These are phyloP conservation scores for Yarrowia osloensis DNA, from an alignment of 805 yeast species.

Conservation along the genomic window DNA sequence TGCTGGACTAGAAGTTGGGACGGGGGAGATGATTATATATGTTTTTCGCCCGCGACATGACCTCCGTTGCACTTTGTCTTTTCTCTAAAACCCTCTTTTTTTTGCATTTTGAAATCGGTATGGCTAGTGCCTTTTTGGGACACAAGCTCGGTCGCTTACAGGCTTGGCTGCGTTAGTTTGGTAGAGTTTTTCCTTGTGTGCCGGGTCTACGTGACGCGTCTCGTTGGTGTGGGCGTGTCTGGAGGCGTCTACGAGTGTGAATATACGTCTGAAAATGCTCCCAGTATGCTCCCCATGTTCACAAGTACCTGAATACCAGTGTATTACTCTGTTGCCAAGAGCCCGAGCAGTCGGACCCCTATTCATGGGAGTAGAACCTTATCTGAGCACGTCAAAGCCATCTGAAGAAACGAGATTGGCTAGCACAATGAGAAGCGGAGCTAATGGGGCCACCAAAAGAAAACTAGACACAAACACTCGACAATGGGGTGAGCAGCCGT, in stretches of 20 bases:
- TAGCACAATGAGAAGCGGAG: background rate
- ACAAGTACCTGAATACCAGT: background rate
- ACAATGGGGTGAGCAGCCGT: background rate
- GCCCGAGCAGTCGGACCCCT: background rate
- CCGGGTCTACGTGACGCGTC: constrained; percentile 1
- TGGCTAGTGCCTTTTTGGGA: constrained; percentile 22
- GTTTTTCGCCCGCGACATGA: background rate
- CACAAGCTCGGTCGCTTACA: constrained; percentile 16
- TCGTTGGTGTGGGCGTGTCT: background rate
- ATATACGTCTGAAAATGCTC: background rate
- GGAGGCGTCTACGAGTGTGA: background rate
- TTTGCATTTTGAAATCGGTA: constrained; percentile 22
- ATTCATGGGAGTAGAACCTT: background rate
- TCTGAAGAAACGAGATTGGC: constrained; percentile 14
- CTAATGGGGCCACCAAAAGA: constrained; percentile 1
- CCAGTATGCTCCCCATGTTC: background rate
- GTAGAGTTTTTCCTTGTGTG: constrained; percentile 15
- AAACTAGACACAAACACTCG: background rate
- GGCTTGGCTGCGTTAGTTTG: constrained; percentile 24
- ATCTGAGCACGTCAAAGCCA: constrained; percentile 20
- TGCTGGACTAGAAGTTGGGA: background rate
- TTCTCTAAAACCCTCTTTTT: background rate
- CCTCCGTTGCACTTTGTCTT: background rate
- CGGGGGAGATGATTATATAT: constrained; percentile 12
- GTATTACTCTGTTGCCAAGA: background rate